These are phyloP conservation scores for Dioscorea cayenensis DNA, from an alignment of 116 monocot species.

Conservation along the genomic window DNA sequence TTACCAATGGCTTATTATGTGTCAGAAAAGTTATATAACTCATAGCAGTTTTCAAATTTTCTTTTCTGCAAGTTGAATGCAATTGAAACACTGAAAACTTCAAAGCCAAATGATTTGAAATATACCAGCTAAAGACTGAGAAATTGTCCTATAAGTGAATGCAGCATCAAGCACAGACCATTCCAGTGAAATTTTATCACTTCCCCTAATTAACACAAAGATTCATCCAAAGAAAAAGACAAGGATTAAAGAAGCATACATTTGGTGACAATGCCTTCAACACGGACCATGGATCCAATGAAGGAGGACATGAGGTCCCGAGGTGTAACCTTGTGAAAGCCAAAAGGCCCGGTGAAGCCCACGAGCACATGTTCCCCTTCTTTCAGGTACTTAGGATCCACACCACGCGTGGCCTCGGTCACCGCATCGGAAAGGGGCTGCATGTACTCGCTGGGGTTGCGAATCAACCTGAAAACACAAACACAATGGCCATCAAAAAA, in stretches of 20 bases:
- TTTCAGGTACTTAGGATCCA: conserved; percentile 64
- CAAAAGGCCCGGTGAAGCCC: conserved; percentile 83
- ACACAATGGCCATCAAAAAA: neutral
- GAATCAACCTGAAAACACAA: conserved; percentile 53
- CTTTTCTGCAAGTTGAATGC: too few species aligned
- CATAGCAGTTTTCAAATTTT: too few species aligned
- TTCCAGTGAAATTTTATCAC: too few species aligned
- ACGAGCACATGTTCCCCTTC: conserved; percentile 84
- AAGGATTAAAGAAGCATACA: conserved; percentile 32
- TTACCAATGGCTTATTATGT: too few species aligned
- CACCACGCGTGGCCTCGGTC: conserved; percentile 57
- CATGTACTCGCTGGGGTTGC: conserved; percentile 72
- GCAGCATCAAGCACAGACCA: too few species aligned
- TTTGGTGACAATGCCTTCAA: conserved; percentile 96
- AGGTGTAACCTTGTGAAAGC: conserved; percentile 87
- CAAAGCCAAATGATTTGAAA: too few species aligned
- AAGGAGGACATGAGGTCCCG: conserved; percentile 97
- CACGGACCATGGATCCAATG: conserved; percentile 94
- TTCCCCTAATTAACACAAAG: too few species aligned
- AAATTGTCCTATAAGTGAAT: too few species aligned
- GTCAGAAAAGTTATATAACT: too few species aligned
- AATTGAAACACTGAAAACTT: too few species aligned
- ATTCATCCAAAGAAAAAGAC: neutral
- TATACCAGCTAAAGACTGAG: too few species aligned
- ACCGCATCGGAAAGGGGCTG: conserved; percentile 75